These are phyloP conservation scores for Rhizopus arrhizus DNA, from an alignment of 371 early-diverging fungal genomes.

Conservation along the genomic window DNA sequence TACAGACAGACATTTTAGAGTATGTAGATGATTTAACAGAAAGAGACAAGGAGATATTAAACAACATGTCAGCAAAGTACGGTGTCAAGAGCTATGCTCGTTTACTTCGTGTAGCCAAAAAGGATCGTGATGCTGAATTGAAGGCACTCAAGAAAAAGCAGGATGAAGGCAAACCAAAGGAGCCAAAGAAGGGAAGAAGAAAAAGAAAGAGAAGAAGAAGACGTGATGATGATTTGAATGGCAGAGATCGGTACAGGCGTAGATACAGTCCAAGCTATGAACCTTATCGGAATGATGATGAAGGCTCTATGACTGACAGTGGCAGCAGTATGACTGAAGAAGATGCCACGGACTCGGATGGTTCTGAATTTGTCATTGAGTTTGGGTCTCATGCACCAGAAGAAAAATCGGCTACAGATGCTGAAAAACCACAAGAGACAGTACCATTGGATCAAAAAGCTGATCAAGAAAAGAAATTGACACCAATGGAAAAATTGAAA, in stretches of 20 bases:
- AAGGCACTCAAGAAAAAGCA: slow-evolving; percentile 31
- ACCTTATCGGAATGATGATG: slow-evolving; percentile 35
- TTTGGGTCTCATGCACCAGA: slow-evolving; percentile 31
- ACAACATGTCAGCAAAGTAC: slow-evolving; percentile 50
- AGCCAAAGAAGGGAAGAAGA: slow-evolving; percentile 13
- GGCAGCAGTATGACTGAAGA: slow-evolving; percentile 32
- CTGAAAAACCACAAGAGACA: neutral
- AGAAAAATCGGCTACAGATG: neutral
- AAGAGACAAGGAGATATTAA: slow-evolving; percentile 40
- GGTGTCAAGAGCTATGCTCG: slow-evolving; percentile 48
- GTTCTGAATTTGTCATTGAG: slow-evolving; percentile 36
- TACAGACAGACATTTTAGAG: slow-evolving; percentile 49
- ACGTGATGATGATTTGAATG: slow-evolving; percentile 4
- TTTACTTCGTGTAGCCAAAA: slow-evolving; percentile 45
- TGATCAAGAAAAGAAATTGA: slow-evolving; percentile 39
- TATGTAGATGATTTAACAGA: slow-evolving; percentile 53
- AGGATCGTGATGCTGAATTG: slow-evolving; percentile 49
- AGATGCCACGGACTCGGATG: slow-evolving; percentile 12
- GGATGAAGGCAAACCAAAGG: slow-evolving; percentile 24
- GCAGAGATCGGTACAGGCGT: slow-evolving; percentile 21
- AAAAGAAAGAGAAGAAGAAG: slow-evolving; percentile 18
- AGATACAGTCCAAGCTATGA: slow-evolving; percentile 47
- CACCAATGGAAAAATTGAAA: slow-evolving; percentile 56
- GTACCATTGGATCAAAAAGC: slow-evolving; percentile 3
- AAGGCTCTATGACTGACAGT: slow-evolving; percentile 7